Evolutionary conservation across 2,329 filamentous ascomycete genomes (phyloP).

Genomic region (Fusarium pilosicola): DNA sequence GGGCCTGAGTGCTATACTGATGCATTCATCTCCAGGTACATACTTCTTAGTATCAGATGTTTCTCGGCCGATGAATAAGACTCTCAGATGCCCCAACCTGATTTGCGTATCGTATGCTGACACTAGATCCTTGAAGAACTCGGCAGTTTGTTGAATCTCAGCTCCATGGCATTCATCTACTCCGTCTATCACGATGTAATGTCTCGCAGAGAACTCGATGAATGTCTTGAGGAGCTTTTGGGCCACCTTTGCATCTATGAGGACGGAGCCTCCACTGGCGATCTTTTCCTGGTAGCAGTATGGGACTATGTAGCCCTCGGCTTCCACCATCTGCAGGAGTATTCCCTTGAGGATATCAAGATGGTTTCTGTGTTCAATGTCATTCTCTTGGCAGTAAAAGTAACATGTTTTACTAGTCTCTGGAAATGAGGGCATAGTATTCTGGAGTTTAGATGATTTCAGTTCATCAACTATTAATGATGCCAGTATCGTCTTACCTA

Average conservation of each 20-base stretch:
- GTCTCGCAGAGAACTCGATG: neutral
- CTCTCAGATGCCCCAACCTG: neutral
- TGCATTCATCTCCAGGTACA: neutral
- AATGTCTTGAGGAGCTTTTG: constrained; percentile 3
- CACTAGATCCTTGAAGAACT: neutral
- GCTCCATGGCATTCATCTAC: neutral
- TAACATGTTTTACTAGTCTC: neutral
- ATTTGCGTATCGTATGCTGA: neutral
- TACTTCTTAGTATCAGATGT: neutral
- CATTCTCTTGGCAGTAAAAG: constrained; percentile 9
- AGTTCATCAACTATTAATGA: neutral
- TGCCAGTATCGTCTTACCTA: neutral
- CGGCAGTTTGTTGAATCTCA: neutral
- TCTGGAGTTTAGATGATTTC: neutral
- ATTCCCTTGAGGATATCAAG: neutral
- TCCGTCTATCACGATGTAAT: constrained; percentile 9
- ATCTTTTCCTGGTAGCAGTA: neutral
- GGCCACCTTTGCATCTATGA: neutral
- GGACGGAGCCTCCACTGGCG: neutral
- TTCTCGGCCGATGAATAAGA: constrained; percentile 3
- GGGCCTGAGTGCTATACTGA: neutral
- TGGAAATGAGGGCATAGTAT: rapidly evolving
- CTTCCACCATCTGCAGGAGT: neutral
- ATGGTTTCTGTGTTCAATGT: neutral
- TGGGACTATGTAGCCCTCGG: neutral